Conservation (phyloP, 2,329 filamentous ascomycete species). For the Bipolaris zeicola region DNA sequence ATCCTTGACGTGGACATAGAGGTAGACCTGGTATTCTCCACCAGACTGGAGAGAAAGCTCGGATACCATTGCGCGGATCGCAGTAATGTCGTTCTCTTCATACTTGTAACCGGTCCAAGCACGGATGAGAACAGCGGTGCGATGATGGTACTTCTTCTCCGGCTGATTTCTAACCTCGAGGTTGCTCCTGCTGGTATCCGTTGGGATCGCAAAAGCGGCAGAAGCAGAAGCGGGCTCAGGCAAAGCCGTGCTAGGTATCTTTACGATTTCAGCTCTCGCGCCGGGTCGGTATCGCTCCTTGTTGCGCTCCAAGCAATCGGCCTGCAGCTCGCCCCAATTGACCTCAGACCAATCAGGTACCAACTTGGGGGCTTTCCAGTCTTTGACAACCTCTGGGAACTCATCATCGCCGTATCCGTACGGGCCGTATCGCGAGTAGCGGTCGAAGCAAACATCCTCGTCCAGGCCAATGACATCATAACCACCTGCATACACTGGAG, state of each 20-base stretch:
- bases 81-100: constrained; percentile 53
- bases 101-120: constrained; percentile 56
- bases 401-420: constrained; percentile 65
- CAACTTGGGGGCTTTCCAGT: constrained; percentile 47
- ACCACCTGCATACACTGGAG: constrained; percentile 45
- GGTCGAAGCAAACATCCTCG: constrained; percentile 68
- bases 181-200: constrained; percentile 36
- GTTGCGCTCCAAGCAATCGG: constrained; percentile 69
- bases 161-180: constrained; percentile 28
- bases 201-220: constrained; percentile 37
- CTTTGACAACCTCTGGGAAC: constrained; percentile 53
- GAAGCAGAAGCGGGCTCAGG: constrained; percentile 34
- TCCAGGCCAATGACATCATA: constrained; percentile 48
- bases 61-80: constrained; percentile 54
- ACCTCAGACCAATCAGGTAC: constrained; percentile 66
- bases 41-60: constrained; percentile 55
- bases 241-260: constrained; percentile 35
- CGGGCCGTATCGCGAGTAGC: constrained; percentile 56
- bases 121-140: constrained; percentile 55
- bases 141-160: constrained; percentile 47
- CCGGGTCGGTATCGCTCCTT: constrained; percentile 61
- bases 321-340: constrained; percentile 73
- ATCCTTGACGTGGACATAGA: constrained; percentile 59
- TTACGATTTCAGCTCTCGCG: constrained; percentile 49
- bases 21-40: constrained; percentile 56